Conservation (phyloP, 78 protist genomes). For the Chrysochromulina parva region DNA sequence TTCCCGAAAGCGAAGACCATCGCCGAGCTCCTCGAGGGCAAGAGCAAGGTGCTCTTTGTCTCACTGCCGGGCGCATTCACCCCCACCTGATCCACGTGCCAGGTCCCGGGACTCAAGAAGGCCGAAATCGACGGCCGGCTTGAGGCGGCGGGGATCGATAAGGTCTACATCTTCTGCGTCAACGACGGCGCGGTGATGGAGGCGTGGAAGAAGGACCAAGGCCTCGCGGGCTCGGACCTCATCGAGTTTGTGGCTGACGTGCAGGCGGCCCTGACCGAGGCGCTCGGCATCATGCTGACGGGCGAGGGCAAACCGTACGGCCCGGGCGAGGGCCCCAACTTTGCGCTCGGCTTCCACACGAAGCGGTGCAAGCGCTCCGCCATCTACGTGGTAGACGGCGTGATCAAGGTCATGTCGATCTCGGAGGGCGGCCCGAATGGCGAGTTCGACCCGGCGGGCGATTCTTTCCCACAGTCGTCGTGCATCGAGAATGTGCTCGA, state of each 20-base stretch:
- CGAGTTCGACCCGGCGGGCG: too few species aligned
- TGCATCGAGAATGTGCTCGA: too few species aligned
- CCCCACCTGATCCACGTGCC: conserved; percentile 8
- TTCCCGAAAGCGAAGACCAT: too few species aligned
- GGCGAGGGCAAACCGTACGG: too few species aligned
- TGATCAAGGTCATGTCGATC: neutral
- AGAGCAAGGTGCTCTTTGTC: neutral
- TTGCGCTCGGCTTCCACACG: neutral
- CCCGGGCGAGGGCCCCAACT: neutral
- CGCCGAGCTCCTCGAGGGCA: too few species aligned
- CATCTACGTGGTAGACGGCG: neutral
- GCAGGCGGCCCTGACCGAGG: neutral
- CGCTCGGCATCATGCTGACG: neutral
- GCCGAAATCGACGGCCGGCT: conserved; percentile 11
- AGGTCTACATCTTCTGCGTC: neutral
- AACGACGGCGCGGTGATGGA: conserved; percentile 29
- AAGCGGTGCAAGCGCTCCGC: conserved; percentile 14
- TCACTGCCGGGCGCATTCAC: conserved; percentile 8
- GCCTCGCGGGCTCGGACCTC: neutral
- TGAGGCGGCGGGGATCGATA: conserved; percentile 1
- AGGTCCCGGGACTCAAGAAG: neutral
- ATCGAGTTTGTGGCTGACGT: neutral
- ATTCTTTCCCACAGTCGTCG: too few species aligned
- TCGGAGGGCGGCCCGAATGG: neutral
- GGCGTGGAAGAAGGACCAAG: neutral